phyloP scores from a whole-genome alignment of 2,329 filamentous ascomycete species.

The Akanthomyces muscarius region DNA sequence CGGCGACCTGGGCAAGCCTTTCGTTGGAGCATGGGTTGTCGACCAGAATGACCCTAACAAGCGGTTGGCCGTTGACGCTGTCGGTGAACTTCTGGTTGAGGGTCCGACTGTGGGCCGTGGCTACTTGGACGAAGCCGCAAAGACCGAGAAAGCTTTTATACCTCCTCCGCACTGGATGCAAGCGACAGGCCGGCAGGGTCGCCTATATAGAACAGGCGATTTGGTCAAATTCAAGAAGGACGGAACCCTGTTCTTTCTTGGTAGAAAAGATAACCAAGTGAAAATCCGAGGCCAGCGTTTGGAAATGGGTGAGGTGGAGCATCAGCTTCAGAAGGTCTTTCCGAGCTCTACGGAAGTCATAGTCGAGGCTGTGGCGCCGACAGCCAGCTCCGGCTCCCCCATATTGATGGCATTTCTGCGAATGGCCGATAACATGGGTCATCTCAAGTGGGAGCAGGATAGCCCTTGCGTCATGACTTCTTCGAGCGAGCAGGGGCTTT shows the following conservation, averaged over 20 bases:
- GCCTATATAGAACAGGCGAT: slow-evolving; percentile 19
- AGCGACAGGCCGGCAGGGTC: background rate
- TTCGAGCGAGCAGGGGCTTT: too few relatives aligned
- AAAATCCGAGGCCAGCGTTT: slow-evolving; percentile 53
- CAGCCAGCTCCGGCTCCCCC: too few relatives aligned
- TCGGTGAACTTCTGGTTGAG: background rate
- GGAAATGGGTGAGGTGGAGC: slow-evolving; percentile 34
- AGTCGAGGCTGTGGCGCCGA: background rate
- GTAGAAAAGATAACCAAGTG: slow-evolving; percentile 52
- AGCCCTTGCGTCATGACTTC: too few relatives aligned
- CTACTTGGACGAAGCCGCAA: background rate
- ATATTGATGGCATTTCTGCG: too few relatives aligned
- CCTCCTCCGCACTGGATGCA: background rate
- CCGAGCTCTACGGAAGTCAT: background rate
- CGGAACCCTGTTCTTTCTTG: slow-evolving; percentile 39
- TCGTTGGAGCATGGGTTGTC: slow-evolving; percentile 9
- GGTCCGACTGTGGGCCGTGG: background rate
- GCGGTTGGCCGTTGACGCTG: background rate
- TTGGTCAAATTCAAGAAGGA: slow-evolving; percentile 24
- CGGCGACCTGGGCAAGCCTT: too few relatives aligned
- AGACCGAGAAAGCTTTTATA: background rate
- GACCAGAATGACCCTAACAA: slow-evolving; percentile 9
- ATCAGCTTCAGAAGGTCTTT: background rate
- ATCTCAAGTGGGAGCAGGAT: too few relatives aligned
- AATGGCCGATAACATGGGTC: too few relatives aligned